Conservation (phyloP, 1,139 yeast genomes). For the Geotrichum aggregatum region DNA sequence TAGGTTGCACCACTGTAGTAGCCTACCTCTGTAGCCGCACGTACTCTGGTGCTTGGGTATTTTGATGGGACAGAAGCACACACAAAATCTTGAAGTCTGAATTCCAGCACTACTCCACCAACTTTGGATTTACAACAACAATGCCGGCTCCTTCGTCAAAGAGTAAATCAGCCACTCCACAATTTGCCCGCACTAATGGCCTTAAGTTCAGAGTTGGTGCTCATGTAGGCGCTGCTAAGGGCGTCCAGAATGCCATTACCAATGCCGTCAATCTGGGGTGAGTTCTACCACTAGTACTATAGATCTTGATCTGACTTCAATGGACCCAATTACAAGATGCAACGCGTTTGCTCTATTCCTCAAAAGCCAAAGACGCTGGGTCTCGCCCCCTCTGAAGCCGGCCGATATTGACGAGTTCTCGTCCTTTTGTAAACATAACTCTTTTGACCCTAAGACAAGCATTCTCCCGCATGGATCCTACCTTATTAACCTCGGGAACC, state of each 20-base stretch:
- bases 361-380: constrained; percentile 90
- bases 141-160: neutral
- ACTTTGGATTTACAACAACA: too few species aligned
- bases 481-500: constrained; percentile 86
- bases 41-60: too few species aligned
- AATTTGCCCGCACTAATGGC: constrained; percentile 12
- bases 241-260: constrained; percentile 66
- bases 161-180: neutral
- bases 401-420: constrained; percentile 67
- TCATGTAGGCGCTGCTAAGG: constrained; percentile 40
- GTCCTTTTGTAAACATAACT: constrained; percentile 54
- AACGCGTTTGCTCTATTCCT: constrained; percentile 87
- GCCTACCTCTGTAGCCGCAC: too few species aligned
- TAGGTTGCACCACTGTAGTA: too few species aligned
- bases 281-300: constrained; percentile 17
- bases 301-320: neutral
- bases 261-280: constrained; percentile 76
- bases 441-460: constrained; percentile 62
- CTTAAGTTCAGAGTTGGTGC: constrained; percentile 35
- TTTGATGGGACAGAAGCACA: too few species aligned
- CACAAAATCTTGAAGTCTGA: too few species aligned
- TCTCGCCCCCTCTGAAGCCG: constrained; percentile 64
- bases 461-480: constrained; percentile 93
- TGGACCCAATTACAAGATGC: constrained; percentile 28
- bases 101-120: too few species aligned